phyloP scores from a whole-genome alignment of 768 basidiomycete genomes.

The Peribolospora baueri region DNA sequence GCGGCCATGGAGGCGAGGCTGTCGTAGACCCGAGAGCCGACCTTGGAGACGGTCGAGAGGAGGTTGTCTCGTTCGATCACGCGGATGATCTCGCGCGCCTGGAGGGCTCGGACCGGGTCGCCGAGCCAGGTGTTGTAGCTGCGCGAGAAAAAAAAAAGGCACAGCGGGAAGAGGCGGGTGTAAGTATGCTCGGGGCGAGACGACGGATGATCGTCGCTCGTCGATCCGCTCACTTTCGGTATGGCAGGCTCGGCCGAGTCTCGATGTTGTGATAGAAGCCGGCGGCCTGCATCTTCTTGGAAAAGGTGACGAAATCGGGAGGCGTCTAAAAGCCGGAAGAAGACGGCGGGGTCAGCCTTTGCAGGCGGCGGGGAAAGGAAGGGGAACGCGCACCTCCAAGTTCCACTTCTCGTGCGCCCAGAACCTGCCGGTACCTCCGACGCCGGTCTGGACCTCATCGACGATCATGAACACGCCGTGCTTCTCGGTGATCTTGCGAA shows the following conservation, averaged over 20 bases:
- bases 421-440: slow-evolving; percentile 24
- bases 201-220: neutral
- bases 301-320: slow-evolving; percentile 25
- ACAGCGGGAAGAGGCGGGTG: neutral
- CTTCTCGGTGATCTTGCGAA: slow-evolving; percentile 19
- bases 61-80: slow-evolving; percentile 20
- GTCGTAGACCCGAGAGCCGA: slow-evolving; percentile 16
- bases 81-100: slow-evolving; percentile 20
- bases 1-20: slow-evolving; percentile 9
- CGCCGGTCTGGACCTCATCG: slow-evolving; percentile 24
- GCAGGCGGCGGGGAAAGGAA: no score
- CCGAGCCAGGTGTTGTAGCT: slow-evolving; percentile 20
- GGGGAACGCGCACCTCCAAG: slow-evolving; percentile 2
- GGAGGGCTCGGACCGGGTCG: slow-evolving; percentile 21
- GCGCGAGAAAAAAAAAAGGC: no score
- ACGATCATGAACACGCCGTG: slow-evolving; percentile 24
- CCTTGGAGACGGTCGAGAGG: slow-evolving; percentile 18
- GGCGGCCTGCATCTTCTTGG: slow-evolving; percentile 23
- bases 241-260: slow-evolving; percentile 19
- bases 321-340: slow-evolving; percentile 1
- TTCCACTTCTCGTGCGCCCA: slow-evolving; percentile 27
- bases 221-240: slow-evolving; percentile 15
- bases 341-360: no score
- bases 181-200: neutral
- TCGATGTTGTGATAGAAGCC: slow-evolving; percentile 22